Evolutionary conservation across 2,329 filamentous ascomycete species (phyloP).

Genomic region (Alternaria gaisen): DNA sequence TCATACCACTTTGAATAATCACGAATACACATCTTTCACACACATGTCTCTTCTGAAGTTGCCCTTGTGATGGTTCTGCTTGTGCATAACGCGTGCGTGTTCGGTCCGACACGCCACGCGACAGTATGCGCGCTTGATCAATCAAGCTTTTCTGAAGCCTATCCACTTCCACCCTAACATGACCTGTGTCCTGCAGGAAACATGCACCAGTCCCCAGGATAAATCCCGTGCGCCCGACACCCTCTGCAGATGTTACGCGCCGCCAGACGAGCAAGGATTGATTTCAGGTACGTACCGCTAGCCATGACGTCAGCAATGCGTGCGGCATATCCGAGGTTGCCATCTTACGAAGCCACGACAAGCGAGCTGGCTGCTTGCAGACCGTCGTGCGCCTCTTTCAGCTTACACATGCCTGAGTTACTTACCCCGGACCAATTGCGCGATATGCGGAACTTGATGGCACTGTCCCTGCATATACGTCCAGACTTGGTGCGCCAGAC

Average conservation of each 20-base stretch:
- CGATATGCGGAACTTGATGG: conserved; percentile 12
- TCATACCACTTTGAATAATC: conserved; percentile 21
- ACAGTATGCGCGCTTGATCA: conserved; percentile 4
- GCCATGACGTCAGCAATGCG: conserved; percentile 12
- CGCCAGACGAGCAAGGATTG: background rate
- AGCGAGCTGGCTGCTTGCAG: conserved; percentile 12
- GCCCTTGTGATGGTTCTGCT: background rate
- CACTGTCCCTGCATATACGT: conserved; percentile 10
- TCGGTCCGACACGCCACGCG: background rate
- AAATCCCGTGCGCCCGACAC: background rate
- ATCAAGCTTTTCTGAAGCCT: conserved; percentile 5
- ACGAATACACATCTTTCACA: conserved; percentile 24
- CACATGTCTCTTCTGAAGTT: background rate
- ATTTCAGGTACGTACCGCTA: background rate
- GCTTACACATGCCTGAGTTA: background rate
- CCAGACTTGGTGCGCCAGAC: conserved; percentile 18
- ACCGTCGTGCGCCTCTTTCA: conserved; percentile 10
- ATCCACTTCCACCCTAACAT: background rate
- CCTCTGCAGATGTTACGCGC: background rate
- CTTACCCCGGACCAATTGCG: background rate
- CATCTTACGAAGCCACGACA: background rate
- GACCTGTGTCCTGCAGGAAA: background rate
- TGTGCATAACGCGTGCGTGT: background rate
- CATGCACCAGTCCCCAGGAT: background rate
- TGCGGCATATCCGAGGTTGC: conserved; percentile 3